Evolutionary conservation across 257 asterid species (phyloP).

Genomic region (Solanum microdontum): DNA sequence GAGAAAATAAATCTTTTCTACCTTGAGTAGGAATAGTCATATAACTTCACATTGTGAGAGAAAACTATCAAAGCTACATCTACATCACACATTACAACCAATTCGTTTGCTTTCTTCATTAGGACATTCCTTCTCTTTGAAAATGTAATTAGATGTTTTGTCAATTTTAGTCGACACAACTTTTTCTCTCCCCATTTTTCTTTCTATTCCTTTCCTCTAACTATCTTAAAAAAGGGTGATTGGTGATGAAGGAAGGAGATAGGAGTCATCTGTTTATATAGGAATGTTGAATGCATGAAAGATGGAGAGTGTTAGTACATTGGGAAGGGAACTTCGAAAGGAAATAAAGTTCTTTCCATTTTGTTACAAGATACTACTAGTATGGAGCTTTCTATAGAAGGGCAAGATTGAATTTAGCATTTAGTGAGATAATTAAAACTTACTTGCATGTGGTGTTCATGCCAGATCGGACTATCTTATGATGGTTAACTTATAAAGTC

Average conservation of each 20-base stretch:
- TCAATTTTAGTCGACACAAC: constrained; percentile 67
- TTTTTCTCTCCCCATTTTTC: constrained; percentile 50
- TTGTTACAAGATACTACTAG: too few species aligned
- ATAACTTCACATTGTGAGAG: constrained; percentile 39
- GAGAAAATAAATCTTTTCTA: too few species aligned
- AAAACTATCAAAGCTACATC: neutral
- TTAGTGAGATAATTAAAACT: neutral
- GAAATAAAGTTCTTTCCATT: too few species aligned
- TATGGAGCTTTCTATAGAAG: too few species aligned
- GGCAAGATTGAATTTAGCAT: too few species aligned
- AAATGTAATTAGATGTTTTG: constrained; percentile 8
- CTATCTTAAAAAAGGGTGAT: neutral
- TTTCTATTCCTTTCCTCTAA: neutral
- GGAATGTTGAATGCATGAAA: rapidly evolving
- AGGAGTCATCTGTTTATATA: too few species aligned
- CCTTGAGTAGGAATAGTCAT: constrained; percentile 55
- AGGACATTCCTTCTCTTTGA: constrained; percentile 12
- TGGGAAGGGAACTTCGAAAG: rapidly evolving
- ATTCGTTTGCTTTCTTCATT: constrained; percentile 63
- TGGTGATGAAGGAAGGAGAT: neutral
- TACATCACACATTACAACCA: constrained; percentile 47
- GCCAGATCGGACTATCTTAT: neutral
- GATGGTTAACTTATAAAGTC: neutral
- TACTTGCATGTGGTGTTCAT: neutral
- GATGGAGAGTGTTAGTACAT: too few species aligned